A percentile compares a stretch with the other conserved stretches of the same genome.
These are phyloP conservation scores for Trichoderma sp. DNA, from an alignment of 2,329 filamentous ascomycete genomes.

Conservation along the genomic window DNA sequence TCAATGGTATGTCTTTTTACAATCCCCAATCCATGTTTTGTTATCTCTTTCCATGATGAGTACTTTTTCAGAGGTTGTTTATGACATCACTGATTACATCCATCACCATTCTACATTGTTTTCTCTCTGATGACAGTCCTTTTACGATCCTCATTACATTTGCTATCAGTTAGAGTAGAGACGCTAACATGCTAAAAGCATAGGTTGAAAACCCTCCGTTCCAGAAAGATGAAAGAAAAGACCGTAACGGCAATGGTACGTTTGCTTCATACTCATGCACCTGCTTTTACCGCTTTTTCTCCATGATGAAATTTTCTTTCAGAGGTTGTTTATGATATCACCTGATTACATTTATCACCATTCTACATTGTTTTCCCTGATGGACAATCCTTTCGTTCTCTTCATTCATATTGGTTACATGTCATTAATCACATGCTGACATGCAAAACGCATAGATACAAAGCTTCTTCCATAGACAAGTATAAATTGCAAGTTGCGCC, in stretches of 20 bases:
- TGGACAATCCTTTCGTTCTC: not conserved
- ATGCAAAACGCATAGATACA: not conserved
- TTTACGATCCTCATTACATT: not conserved
- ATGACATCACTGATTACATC: conserved; percentile 46
- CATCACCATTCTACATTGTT: conserved; percentile 22
- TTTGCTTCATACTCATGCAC: conserved; percentile 23
- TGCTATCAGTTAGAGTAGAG: not conserved
- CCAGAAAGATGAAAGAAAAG: not conserved
- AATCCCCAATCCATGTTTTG: not conserved
- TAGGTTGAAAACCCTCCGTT: not conserved
- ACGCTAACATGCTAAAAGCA: not conserved
- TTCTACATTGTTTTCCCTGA: conserved; percentile 26
- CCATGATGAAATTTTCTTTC: conserved; percentile 45
- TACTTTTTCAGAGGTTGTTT: conserved; percentile 49
- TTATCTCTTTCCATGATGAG: conserved; percentile 41
- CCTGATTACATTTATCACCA: conserved; percentile 38
- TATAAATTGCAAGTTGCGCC: not conserved
- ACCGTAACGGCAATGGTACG: conserved; percentile 30
- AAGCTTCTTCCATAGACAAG: not conserved
- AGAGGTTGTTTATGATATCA: conserved; percentile 53
- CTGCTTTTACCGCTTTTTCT: conserved; percentile 16
- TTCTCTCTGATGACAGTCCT: not conserved
- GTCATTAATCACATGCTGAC: conserved; percentile 3
- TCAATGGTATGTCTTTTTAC: not conserved
- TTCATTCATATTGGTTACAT: not conserved